Conservation (phyloP, 202 grass and related monocot genomes). For the Miscanthus sacchariflorus region DNA sequence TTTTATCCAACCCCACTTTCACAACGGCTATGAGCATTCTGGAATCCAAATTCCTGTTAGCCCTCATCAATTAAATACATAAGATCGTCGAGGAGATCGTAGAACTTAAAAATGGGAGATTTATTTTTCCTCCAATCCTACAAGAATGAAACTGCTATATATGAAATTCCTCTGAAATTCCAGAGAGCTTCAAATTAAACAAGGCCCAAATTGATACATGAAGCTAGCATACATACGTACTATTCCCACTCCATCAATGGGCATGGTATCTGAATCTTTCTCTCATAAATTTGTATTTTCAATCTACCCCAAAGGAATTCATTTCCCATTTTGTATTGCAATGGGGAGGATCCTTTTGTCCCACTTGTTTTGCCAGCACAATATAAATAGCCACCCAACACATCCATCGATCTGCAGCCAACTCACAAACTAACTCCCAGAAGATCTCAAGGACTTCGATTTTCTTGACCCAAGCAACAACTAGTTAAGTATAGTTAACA, state of each 20-base stretch:
- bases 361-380: conserved; percentile 41
- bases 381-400: conserved; percentile 49
- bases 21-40: neutral
- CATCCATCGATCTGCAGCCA: neutral
- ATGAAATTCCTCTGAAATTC: neutral
- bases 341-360: neutral
- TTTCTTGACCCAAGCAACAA: conserved; percentile 14
- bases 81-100: neutral
- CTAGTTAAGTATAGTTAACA: conserved; percentile 20
- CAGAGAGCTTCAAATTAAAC: neutral
- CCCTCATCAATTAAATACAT: neutral
- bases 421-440: conserved; percentile 43
- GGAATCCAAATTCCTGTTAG: neutral
- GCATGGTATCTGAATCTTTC: neutral
- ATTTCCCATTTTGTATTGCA: conserved; percentile 19
- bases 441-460: conserved; percentile 24
- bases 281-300: neutral
- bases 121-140: neutral
- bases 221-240: neutral
- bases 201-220: neutral
- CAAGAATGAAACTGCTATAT: neutral
- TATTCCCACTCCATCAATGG: neutral
- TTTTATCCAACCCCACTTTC: neutral
- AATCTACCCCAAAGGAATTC: neutral
- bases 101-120: neutral